These are phyloP conservation scores for Yarrowia yakushimensis DNA, from an alignment of 805 yeast species.

Conservation along the genomic window DNA sequence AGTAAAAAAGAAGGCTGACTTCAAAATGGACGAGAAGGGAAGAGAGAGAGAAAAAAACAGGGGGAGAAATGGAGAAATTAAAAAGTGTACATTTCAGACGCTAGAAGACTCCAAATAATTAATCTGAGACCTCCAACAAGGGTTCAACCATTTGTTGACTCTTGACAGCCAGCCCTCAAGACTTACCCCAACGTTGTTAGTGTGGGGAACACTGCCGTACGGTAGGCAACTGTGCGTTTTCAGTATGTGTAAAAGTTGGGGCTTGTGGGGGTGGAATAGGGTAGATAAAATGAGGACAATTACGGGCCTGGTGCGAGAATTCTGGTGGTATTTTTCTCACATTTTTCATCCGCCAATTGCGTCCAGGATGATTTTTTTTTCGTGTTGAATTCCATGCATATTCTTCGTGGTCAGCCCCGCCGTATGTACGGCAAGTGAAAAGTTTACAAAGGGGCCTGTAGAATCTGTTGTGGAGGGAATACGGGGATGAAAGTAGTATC, in stretches of 20 bases:
- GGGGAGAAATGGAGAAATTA: background rate
- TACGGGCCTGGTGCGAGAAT: too few relatives aligned
- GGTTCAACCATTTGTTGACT: background rate
- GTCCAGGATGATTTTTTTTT: background rate
- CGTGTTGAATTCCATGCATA: background rate
- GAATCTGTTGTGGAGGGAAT: background rate
- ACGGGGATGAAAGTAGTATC: background rate
- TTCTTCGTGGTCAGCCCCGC: constrained; percentile 6
- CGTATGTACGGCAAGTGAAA: background rate
- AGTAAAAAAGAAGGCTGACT: background rate
- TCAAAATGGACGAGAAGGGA: background rate
- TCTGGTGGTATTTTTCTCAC: too few relatives aligned
- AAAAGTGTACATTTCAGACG: background rate
- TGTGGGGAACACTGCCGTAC: constrained; percentile 6
- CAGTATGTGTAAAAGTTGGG: too few relatives aligned
- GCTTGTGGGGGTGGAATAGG: too few relatives aligned
- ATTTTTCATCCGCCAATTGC: background rate
- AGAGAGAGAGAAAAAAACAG: too few relatives aligned
- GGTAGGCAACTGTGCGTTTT: too few relatives aligned
- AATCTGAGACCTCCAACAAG: too few relatives aligned
- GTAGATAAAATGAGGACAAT: too few relatives aligned
- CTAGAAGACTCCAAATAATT: too few relatives aligned
- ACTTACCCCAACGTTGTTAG: background rate
- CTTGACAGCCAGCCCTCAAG: too few relatives aligned
- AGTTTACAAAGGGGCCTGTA: background rate